Conservation (phyloP, 441 rosid species). For the Macaranga tanarius region DNA sequence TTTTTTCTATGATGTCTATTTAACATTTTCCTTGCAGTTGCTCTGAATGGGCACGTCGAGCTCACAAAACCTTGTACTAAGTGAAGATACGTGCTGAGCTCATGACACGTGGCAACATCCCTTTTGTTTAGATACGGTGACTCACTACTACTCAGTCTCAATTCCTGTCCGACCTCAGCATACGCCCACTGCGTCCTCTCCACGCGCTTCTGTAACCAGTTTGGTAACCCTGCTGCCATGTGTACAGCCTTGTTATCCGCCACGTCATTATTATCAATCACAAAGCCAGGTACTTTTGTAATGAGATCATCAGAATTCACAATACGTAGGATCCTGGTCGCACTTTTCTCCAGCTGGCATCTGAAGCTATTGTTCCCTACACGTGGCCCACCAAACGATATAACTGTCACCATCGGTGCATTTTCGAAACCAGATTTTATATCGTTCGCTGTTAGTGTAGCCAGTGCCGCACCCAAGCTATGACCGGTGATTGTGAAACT, state of each 20-base stretch:
- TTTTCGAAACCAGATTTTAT: constrained; percentile 39
- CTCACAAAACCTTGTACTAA: constrained; percentile 49
- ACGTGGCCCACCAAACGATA: constrained; percentile 83
- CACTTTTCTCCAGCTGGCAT: constrained; percentile 48
- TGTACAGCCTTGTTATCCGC: not conserved
- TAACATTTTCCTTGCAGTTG: constrained; percentile 30
- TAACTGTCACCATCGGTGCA: constrained; percentile 57
- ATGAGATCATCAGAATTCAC: constrained; percentile 75
- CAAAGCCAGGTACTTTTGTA: constrained; percentile 75
- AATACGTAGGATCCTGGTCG: constrained; percentile 57
- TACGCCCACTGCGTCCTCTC: constrained; percentile 59
- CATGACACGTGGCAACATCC: constrained; percentile 71
- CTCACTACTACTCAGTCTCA: constrained; percentile 53
- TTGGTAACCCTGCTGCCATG: constrained; percentile 31
- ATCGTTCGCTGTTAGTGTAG: constrained; percentile 63
- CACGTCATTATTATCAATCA: constrained; percentile 36
- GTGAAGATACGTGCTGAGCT: constrained; percentile 60
- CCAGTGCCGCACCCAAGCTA: constrained; percentile 61
- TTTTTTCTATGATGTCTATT: not conserved
- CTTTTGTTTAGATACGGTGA: constrained; percentile 47
- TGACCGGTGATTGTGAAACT: constrained; percentile 79
- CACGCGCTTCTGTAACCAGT: constrained; percentile 53
- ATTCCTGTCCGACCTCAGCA: constrained; percentile 69
- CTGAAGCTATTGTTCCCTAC: constrained; percentile 62
- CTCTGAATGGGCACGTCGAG: constrained; percentile 47